These are phyloP conservation scores for Rhodosporidiobolus sp. DNA, from an alignment of 768 basidiomycete genomes.

Conservation along the genomic window DNA sequence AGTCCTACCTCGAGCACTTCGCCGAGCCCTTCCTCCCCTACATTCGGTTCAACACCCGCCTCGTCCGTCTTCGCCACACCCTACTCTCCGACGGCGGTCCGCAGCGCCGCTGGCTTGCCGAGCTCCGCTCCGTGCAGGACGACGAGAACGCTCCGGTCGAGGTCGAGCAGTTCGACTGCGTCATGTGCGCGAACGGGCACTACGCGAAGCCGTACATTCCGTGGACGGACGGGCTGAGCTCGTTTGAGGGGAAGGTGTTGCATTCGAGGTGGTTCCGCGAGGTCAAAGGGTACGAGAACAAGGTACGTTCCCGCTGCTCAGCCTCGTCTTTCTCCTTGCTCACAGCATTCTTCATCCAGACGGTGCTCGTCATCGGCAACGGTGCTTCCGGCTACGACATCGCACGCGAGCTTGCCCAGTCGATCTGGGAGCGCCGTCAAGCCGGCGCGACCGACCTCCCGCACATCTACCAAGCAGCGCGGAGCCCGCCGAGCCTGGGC, in stretches of 20 bases:
- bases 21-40: background rate
- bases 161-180: constrained; percentile 45
- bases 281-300: constrained; percentile 43
- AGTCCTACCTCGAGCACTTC: constrained; percentile 34
- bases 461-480: constrained; percentile 39
- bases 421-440: constrained; percentile 2
- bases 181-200: constrained; percentile 49
- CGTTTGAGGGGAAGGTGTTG: constrained; percentile 45
- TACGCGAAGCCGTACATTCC: constrained; percentile 48
- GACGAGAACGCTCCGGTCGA: background rate
- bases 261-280: constrained; percentile 49
- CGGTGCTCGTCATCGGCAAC: constrained; percentile 50
- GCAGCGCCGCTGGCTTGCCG: constrained; percentile 12
- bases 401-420: constrained; percentile 43
- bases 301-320: constrained; percentile 24
- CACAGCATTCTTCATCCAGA: constrained; percentile 19
- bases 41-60: constrained; percentile 34
- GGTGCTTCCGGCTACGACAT: constrained; percentile 52
- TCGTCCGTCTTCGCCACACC: constrained; percentile 26
- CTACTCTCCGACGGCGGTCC: background rate
- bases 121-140: constrained; percentile 8
- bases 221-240: constrained; percentile 43
- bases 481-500: constrained; percentile 26
- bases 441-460: background rate
- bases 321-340: no score